Evolutionary conservation across 805 yeast genomes (phyloP).

Genomic region (Yamadazyma insecticola): DNA sequence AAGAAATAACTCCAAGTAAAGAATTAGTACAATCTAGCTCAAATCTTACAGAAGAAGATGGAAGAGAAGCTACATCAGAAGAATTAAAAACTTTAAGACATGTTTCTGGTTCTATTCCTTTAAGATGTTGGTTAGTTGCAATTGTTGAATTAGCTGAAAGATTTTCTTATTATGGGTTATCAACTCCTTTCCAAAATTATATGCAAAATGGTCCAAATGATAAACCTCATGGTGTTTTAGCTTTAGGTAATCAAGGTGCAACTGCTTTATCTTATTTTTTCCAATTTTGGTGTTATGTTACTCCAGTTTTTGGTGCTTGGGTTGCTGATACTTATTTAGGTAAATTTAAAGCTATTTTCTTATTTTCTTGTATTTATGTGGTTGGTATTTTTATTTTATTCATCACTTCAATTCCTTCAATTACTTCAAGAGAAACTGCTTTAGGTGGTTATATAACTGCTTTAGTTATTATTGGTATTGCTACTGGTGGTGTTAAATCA

Average conservation of each 20-base stretch:
- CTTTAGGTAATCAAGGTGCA: slow-evolving; percentile 58
- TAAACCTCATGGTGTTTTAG: slow-evolving; percentile 45
- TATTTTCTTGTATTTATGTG: slow-evolving; percentile 55
- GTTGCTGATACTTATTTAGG: slow-evolving; percentile 74
- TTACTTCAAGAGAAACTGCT: slow-evolving; percentile 46
- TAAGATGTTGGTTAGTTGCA: slow-evolving; percentile 59
- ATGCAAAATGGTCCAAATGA: slow-evolving; percentile 54
- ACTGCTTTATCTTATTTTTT: slow-evolving; percentile 70
- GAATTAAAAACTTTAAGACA: slow-evolving; percentile 50
- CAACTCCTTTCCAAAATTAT: slow-evolving; percentile 74
- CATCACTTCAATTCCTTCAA: slow-evolving; percentile 63
- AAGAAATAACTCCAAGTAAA: neutral
- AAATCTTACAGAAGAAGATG: slow-evolving; percentile 22
- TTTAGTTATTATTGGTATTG: slow-evolving; percentile 62
- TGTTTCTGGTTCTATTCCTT: slow-evolving; percentile 48
- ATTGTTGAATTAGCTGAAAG: slow-evolving; percentile 78
- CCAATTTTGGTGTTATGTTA: slow-evolving; percentile 79
- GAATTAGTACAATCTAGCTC: neutral
- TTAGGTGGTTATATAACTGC: slow-evolving; percentile 59
- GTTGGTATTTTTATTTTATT: slow-evolving; percentile 61
- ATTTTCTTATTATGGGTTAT: slow-evolving; percentile 74
- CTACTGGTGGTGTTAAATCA: slow-evolving; percentile 79
- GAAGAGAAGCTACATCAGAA: slow-evolving; percentile 47
- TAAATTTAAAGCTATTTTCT: slow-evolving; percentile 62
- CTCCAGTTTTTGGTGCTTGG: slow-evolving; percentile 75